phyloP scores from a whole-genome alignment of 129 eudicot species.

The Rutidosis leptorrhynchoides region DNA sequence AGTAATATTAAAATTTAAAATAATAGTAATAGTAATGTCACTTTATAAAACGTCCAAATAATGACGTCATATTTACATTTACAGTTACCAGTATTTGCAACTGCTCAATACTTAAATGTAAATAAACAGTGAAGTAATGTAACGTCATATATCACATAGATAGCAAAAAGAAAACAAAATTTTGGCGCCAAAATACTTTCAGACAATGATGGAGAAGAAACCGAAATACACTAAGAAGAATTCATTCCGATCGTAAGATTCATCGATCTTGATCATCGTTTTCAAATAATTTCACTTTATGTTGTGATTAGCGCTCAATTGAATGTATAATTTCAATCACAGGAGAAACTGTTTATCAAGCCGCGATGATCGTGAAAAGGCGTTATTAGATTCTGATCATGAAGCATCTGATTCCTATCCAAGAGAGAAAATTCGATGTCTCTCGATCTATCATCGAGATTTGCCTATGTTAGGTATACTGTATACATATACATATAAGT shows the following conservation, averaged over 20 bases:
- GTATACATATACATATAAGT: background rate
- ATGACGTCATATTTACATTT: too few relatives aligned
- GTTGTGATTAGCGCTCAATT: background rate
- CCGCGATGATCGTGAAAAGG: slow-evolving; percentile 32
- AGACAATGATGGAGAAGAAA: slow-evolving; percentile 27
- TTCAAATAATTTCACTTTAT: background rate
- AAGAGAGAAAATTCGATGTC: slow-evolving; percentile 28
- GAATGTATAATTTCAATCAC: slow-evolving; percentile 3
- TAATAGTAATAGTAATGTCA: too few relatives aligned
- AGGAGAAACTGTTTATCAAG: slow-evolving; percentile 20
- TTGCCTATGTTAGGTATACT: slow-evolving; percentile 31
- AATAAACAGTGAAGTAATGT: background rate
- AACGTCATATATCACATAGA: background rate
- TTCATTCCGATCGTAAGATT: slow-evolving; percentile 30
- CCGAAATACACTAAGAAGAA: slow-evolving; percentile 30
- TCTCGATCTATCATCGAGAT: slow-evolving; percentile 27
- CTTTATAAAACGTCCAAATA: too few relatives aligned
- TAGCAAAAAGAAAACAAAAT: slow-evolving; percentile 6
- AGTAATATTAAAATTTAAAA: too few relatives aligned
- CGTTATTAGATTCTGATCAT: slow-evolving; percentile 14
- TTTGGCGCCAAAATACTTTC: slow-evolving; percentile 23
- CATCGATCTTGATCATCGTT: slow-evolving; percentile 21
- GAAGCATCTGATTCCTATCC: slow-evolving; percentile 18
- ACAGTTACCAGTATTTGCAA: too few relatives aligned
- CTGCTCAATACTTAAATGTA: too few relatives aligned